phyloP scores from a whole-genome alignment of 148 eudicot genomes.

The Nepenthes gracilis region DNA sequence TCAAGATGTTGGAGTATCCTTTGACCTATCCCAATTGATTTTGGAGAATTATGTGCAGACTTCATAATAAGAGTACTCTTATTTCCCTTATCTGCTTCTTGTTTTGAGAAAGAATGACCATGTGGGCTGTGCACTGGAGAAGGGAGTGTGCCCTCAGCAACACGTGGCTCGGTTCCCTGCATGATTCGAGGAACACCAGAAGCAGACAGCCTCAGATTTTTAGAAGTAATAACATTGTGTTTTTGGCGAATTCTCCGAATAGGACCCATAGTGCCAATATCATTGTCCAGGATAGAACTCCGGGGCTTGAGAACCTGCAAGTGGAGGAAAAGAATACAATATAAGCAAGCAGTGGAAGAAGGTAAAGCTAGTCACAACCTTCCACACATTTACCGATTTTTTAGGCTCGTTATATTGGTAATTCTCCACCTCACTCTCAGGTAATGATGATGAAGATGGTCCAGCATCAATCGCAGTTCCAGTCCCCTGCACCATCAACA shows the following conservation, averaged over 20 bases:
- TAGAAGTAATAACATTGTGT: conserved; percentile 55
- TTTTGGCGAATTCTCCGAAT: conserved; percentile 91
- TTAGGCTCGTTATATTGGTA: conserved; percentile 23
- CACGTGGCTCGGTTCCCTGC: conserved; percentile 30
- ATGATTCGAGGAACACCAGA: conserved; percentile 17
- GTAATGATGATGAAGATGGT: conserved; percentile 18
- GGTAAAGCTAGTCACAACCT: not conserved
- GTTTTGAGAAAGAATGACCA: conserved; percentile 16
- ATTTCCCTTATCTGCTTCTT: conserved; percentile 15
- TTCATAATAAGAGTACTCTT: conserved; percentile 4
- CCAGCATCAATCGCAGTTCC: conserved; percentile 19
- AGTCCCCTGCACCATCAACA: conserved; percentile 25
- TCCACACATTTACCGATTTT: conserved; percentile 22
- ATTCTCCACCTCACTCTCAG: conserved; percentile 28
- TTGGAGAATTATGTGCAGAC: conserved; percentile 40
- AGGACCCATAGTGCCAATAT: conserved; percentile 71
- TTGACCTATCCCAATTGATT: conserved; percentile 62
- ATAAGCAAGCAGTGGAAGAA: not conserved
- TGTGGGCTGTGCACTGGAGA: conserved; percentile 15
- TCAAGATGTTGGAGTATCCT: conserved; percentile 74
- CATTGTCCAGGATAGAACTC: conserved; percentile 65
- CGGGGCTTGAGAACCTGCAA: conserved; percentile 73
- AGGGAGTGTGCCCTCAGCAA: conserved; percentile 7
- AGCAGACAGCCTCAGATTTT: conserved; percentile 19
- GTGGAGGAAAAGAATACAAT: conserved; percentile 1